These are phyloP conservation scores for Lasiosphaeria ovina DNA, from an alignment of 495 filamentous ascomycete genomes.

Conservation along the genomic window DNA sequence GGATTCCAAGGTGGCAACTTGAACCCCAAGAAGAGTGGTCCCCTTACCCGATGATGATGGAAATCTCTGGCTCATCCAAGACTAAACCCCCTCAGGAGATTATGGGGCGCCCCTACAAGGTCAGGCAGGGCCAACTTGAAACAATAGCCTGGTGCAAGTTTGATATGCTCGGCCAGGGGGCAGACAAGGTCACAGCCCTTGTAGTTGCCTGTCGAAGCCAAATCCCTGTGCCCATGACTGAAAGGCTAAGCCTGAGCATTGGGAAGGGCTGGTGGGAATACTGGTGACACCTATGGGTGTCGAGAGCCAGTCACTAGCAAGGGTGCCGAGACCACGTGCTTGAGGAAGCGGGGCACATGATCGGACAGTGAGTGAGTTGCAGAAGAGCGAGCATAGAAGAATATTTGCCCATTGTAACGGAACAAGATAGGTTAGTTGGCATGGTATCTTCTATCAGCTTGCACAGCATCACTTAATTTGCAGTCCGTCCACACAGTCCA, in stretches of 20 bases:
- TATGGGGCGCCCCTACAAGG: background rate
- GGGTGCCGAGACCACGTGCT: background rate
- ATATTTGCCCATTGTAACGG: background rate
- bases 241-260: background rate
- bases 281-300: background rate
- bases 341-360: background rate
- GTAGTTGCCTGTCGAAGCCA: background rate
- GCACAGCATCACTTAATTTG: background rate
- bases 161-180: background rate
- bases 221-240: background rate
- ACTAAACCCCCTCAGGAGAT: background rate
- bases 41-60: background rate
- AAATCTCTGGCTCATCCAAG: background rate
- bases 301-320: background rate
- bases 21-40: background rate
- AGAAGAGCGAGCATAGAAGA: background rate
- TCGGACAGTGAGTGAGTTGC: background rate
- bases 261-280: background rate
- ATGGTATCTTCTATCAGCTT: background rate
- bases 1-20: background rate
- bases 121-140: background rate
- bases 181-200: background rate
- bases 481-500: background rate
- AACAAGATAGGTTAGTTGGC: background rate
- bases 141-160: background rate